A percentile compares a stretch with the other conserved stretches of the same genome.
Evolutionary conservation across 805 yeast genomes (phyloP).

Genomic region (Saccharomyces mikatae): DNA sequence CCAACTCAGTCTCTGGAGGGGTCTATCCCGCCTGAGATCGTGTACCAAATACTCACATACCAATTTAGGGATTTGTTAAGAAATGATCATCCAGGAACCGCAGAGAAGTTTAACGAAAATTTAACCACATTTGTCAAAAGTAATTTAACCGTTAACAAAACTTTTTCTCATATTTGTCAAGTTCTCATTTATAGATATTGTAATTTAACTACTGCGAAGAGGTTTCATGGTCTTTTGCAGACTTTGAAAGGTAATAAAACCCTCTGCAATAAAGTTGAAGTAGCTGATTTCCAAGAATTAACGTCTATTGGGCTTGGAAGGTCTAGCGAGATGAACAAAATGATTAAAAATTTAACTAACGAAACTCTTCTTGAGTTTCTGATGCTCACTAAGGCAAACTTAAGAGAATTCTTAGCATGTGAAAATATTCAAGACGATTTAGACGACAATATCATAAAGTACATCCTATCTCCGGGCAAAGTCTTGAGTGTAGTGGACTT

Average conservation of each 20-base stretch:
- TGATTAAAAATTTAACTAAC: constrained; percentile 82
- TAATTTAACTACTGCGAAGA: constrained; percentile 69
- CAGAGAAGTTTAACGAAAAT: constrained; percentile 37
- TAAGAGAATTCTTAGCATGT: constrained; percentile 71
- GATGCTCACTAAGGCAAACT: constrained; percentile 47
- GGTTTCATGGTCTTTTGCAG: constrained; percentile 62
- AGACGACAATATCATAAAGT: constrained; percentile 38
- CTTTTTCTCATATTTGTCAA: constrained; percentile 49
- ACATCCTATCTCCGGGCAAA: constrained; percentile 26
- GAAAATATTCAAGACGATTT: constrained; percentile 83
- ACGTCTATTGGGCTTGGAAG: constrained; percentile 86
- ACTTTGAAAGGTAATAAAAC: constrained; percentile 41
- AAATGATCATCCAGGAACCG: constrained; percentile 43
- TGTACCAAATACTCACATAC: constrained; percentile 46
- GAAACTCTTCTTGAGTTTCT: constrained; percentile 61
- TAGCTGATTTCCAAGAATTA: constrained; percentile 79
- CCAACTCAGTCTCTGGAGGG: neutral
- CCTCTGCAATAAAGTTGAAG: constrained; percentile 52
- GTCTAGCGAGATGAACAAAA: constrained; percentile 82
- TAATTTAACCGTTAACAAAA: constrained; percentile 47
- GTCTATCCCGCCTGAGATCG: constrained; percentile 45
- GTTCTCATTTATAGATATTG: constrained; percentile 59
- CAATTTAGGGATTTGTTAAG: constrained; percentile 43
- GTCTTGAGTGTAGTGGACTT: constrained; percentile 66
- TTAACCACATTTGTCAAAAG: constrained; percentile 44